Base-by-base conservation (phyloP, 331 rosid genomes). In the Acacia concinna region DNA sequence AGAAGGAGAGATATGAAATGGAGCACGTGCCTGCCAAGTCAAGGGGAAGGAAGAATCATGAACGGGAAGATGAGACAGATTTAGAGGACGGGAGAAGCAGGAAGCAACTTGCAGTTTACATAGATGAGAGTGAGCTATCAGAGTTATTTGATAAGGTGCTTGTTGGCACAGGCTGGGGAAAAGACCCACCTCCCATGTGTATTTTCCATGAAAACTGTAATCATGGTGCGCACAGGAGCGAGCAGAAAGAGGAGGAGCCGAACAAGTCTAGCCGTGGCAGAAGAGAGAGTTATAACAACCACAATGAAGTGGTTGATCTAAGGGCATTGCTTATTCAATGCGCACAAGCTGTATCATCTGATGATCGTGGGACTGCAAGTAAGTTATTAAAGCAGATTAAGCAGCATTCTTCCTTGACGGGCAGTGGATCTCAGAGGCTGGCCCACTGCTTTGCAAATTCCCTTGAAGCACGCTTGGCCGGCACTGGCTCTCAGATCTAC, bases 381-480 rank as follows among this genome's bases (percentile, higher is more conserved):
- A 87, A 81, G 38, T 54, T 92, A 32, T 30, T 92, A 2, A 79
- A 82, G 75, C 86, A 88, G 83, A 88, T 90, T 38, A 84, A 78
- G 86, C 86, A 77, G 79, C 86, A 90, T 75, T 92, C 93, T 63
- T 90, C 91, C 35, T 78, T 88, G 18, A 21, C n/a, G 1, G 94
- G 97, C 1, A 83, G 87, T 47, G 85, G 83, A 0, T 37, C 84
- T 51, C 91, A 87, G 76, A 88, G 93, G 66, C 68, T 90, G 78
- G 94, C 94, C n/a, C 81, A 85, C 82, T 92, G 32, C 87, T 88
- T 92, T 70, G 88, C 80, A 17, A 84, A 85, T 30, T 84, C 89
- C 25, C 90, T 92, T 41, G 90, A 87, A 37, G 94, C 93, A 7
- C 86, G 97, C 65, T 68, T 92, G 75, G 84, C 83, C 10, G 93